These are phyloP conservation scores for Diaporthe sp. DNA, from an alignment of 2,329 filamentous ascomycete species.

Conservation along the genomic window DNA sequence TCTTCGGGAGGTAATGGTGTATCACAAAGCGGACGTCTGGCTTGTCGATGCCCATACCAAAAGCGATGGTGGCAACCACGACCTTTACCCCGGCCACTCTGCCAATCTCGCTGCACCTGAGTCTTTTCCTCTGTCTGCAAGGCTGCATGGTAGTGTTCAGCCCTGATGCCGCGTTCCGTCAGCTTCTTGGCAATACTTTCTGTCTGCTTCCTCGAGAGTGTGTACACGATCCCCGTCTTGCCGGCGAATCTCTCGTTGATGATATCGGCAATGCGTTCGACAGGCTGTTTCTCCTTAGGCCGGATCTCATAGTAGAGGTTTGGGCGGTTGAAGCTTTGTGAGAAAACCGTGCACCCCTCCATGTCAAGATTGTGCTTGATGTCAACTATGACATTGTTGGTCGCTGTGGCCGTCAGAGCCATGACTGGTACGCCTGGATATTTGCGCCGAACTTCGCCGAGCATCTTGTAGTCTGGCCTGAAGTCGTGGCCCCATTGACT, in stretches of 20 bases:
- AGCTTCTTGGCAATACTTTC: conserved; percentile 83
- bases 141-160: conserved; percentile 87
- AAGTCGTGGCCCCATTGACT: conserved; percentile 99
- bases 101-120: conserved; percentile 83
- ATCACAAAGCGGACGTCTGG: conserved; percentile 96
- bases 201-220: conserved; percentile 84
- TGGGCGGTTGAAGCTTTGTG: conserved; percentile 96
- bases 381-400: conserved; percentile 90
- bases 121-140: conserved; percentile 76
- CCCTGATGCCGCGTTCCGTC: conserved; percentile 71
- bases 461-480: conserved; percentile 90
- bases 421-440: conserved; percentile 89
- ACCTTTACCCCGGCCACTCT: conserved; percentile 81
- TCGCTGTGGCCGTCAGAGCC: conserved; percentile 95
- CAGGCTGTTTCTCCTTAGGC: conserved; percentile 71
- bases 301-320: conserved; percentile 92
- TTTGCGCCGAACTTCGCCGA: conserved; percentile 78
- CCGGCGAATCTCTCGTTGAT: conserved; percentile 77
- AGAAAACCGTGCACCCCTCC: conserved; percentile 79
- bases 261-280: conserved; percentile 66
- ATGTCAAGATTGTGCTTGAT: conserved; percentile 94
- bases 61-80: conserved; percentile 97
- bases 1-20: conserved; percentile 92
- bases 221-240: conserved; percentile 93
- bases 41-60: conserved; percentile 99